Evolutionary conservation across 805 yeast genomes (phyloP).

Genomic region (Jamesozyma spencerorum): DNA sequence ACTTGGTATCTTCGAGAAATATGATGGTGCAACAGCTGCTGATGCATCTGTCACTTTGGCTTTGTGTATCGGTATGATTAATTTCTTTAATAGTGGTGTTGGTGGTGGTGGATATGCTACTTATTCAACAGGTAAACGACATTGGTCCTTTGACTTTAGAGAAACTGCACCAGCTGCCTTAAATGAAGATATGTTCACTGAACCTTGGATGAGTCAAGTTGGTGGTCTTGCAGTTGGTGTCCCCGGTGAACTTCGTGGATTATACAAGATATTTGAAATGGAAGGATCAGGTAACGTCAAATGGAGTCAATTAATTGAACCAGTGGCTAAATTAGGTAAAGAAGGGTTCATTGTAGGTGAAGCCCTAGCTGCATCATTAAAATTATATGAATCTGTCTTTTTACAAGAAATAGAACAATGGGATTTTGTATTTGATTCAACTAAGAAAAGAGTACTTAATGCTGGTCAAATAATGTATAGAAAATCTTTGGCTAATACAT

Average conservation of each 20-base stretch:
- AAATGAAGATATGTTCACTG: conserved; percentile 53
- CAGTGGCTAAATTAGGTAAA: conserved; percentile 58
- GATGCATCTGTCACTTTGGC: conserved; percentile 89
- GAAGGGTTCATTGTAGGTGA: conserved; percentile 53
- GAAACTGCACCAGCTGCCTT: conserved; percentile 74
- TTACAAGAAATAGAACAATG: conserved; percentile 36
- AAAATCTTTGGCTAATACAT: conserved; percentile 54
- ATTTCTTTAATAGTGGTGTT: conserved; percentile 77
- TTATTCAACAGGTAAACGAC: conserved; percentile 25
- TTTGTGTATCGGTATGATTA: conserved; percentile 75
- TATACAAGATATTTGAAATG: conserved; percentile 46
- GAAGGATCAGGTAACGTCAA: conserved; percentile 65
- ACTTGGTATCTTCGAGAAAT: conserved; percentile 21
- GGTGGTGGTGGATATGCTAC: conserved; percentile 88
- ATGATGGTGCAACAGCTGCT: conserved; percentile 65
- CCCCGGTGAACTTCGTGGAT: conserved; percentile 87
- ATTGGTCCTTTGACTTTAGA: conserved; percentile 68
- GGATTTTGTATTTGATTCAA: conserved; percentile 40
- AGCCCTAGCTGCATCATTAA: conserved; percentile 38
- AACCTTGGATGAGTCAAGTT: conserved; percentile 38
- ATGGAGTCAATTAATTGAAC: conserved; percentile 68
- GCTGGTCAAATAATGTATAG: conserved; percentile 57
- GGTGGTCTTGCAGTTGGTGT: conserved; percentile 87
- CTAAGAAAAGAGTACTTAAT: conserved; percentile 29
- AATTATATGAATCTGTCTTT: conserved; percentile 30